phyloP scores from a whole-genome alignment of 2,329 filamentous ascomycete genomes.

The Calycina herbarum region DNA sequence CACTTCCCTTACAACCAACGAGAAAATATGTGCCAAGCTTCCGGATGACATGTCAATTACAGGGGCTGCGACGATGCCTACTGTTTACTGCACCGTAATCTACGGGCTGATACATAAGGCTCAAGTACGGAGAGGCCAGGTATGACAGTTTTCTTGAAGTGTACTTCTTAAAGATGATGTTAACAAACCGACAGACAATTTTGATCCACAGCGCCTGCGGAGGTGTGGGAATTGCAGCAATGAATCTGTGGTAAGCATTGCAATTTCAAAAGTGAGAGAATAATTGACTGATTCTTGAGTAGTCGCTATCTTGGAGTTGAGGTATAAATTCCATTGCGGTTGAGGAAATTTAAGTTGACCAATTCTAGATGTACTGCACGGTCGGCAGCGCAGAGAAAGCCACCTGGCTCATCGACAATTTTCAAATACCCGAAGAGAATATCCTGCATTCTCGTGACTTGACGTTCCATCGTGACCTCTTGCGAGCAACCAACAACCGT shows the following conservation, averaged over 20 bases:
- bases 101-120: conserved; percentile 19
- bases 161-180: too few relatives aligned
- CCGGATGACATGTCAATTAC: conserved; percentile 21
- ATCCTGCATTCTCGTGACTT: conserved; percentile 38
- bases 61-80: conserved; percentile 21
- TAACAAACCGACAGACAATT: conserved; percentile 33
- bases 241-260: conserved; percentile 31
- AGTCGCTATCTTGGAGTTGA: too few relatives aligned
- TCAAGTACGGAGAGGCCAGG: conserved; percentile 28
- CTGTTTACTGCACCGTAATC: conserved; percentile 23
- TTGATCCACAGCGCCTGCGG: conserved; percentile 36
- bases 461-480: conserved; percentile 35
- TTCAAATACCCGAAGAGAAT: conserved; percentile 29
- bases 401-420: conserved; percentile 23
- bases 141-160: too few relatives aligned
- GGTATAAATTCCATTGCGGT: too few relatives aligned
- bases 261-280: too few relatives aligned
- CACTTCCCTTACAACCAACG: conserved; percentile 1
- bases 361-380: too few relatives aligned
- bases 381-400: conserved; percentile 22
- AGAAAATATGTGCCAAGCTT: conserved; percentile 26
- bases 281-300: too few relatives aligned
- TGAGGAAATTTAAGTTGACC: too few relatives aligned
- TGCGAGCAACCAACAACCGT: conserved; percentile 21
- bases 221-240: conserved; percentile 37